Conservation (phyloP, 2,329 filamentous ascomycete species). For the Graphiopsis chlorocephala region DNA sequence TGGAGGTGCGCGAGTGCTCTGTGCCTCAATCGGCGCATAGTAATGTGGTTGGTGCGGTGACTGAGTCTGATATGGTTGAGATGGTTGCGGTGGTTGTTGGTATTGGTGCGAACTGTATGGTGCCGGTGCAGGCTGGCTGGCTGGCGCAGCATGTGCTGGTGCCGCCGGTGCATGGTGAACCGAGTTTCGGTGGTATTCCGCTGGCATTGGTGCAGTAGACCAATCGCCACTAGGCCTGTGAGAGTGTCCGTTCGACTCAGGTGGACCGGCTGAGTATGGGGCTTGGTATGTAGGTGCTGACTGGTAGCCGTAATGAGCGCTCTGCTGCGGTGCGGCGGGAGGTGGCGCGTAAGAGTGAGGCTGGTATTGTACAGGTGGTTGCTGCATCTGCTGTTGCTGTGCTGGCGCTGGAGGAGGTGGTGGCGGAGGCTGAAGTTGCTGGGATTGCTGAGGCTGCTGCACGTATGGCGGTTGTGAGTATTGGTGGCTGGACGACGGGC, state of each 20-base stretch:
- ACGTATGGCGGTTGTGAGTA: slow-evolving; percentile 29
- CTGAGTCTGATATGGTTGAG: slow-evolving; percentile 12
- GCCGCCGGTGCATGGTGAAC: slow-evolving; percentile 38
- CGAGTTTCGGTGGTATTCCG: slow-evolving; percentile 43
- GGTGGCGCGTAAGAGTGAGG: slow-evolving; percentile 25
- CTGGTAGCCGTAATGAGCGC: slow-evolving; percentile 42
- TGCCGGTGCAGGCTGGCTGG: slow-evolving; percentile 35
- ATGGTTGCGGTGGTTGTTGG: slow-evolving; percentile 19
- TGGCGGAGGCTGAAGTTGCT: slow-evolving; percentile 17
- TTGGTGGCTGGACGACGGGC: slow-evolving; percentile 27
- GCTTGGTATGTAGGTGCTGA: slow-evolving; percentile 34
- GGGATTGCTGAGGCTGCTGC: slow-evolving; percentile 26
- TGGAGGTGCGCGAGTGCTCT: slow-evolving; percentile 22
- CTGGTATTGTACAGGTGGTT: slow-evolving; percentile 29
- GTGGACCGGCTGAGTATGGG: slow-evolving; percentile 36
- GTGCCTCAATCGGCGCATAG: slow-evolving; percentile 24
- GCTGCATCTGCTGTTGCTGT: slow-evolving; percentile 38
- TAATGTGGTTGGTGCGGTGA: slow-evolving; percentile 21
- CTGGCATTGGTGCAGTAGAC: slow-evolving; percentile 26
- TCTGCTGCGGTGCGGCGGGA: slow-evolving; percentile 30
- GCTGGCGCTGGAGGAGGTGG: slow-evolving; percentile 28
- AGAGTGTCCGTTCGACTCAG: slow-evolving; percentile 26
- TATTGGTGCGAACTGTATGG: slow-evolving; percentile 34
- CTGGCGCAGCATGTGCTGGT: slow-evolving; percentile 30
- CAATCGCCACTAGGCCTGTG: slow-evolving; percentile 43